Evolutionary conservation across 2,329 filamentous ascomycete genomes (phyloP).

Genomic region (Fusarium duplospermum): DNA sequence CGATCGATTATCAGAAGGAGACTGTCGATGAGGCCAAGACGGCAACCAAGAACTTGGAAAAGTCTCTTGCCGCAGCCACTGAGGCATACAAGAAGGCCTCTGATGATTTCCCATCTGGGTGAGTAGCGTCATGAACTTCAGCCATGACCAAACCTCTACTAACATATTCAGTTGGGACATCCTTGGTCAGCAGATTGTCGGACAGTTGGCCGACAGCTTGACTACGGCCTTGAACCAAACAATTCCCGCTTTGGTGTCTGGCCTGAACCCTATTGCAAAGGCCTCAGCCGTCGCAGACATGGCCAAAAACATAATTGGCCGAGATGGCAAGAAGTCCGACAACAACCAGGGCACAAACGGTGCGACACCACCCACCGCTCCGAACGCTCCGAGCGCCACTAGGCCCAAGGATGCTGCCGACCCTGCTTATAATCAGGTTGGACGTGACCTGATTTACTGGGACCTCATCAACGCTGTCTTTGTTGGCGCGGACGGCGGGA

Average conservation of each 20-base stretch:
- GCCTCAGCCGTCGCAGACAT: not conserved
- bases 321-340: not conserved
- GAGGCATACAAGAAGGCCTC: not conserved
- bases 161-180: not conserved
- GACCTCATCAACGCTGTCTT: not conserved
- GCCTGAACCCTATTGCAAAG: not conserved
- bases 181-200: not conserved
- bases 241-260: not conserved
- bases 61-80: not conserved
- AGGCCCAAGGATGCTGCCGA: too few species aligned
- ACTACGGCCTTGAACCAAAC: not conserved
- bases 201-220: not conserved
- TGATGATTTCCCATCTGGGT: not conserved
- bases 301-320: not conserved
- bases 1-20: not conserved
- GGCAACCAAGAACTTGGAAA: not conserved
- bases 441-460: not conserved
- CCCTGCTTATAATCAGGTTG: not conserved
- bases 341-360: too few species aligned
- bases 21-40: not conserved
- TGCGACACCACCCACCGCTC: not conserved
- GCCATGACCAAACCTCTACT: accelerated
- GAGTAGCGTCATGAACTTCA: not conserved
- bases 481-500: not conserved
- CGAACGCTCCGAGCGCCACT: not conserved